These are phyloP conservation scores for Cynara cardunculus DNA, from an alignment of 129 eudicot species.

Conservation along the genomic window DNA sequence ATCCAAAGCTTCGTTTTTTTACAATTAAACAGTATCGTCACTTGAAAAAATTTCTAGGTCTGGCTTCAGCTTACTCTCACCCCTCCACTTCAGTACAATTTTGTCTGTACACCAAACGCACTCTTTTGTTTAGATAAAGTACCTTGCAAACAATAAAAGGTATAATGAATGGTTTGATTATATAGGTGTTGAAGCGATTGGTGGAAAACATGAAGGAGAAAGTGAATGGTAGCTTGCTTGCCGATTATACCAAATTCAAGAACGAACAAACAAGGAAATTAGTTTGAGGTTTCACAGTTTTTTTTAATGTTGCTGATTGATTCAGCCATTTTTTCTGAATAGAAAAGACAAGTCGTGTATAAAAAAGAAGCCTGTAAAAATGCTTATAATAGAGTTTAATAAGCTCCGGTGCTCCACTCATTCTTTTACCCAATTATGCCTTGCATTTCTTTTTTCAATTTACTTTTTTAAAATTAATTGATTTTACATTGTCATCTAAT, in stretches of 20 bases:
- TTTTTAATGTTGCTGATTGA: not conserved
- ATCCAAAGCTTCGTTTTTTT: not conserved
- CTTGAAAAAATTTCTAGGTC: no score
- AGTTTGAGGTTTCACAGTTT: slow-evolving; percentile 26
- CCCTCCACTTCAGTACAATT: no score
- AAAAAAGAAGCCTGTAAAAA: slow-evolving; percentile 6
- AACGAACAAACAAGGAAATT: slow-evolving; percentile 40
- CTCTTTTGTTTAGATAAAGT: not conserved
- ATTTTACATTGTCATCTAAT: not conserved
- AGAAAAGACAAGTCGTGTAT: slow-evolving; percentile 4
- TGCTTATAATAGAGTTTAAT: not conserved
- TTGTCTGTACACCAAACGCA: no score
- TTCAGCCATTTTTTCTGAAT: slow-evolving; percentile 12
- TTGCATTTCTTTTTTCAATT: no score
- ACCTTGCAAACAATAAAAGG: not conserved
- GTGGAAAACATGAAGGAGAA: slow-evolving; percentile 87
- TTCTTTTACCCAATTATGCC: no score
- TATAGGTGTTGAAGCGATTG: slow-evolving; percentile 62
- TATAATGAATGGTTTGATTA: not conserved
- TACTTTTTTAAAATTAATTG: no score
- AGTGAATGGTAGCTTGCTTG: slow-evolving; percentile 76
- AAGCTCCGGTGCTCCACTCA: not conserved
- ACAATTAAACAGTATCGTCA: no score
- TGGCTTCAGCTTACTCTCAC: not conserved
- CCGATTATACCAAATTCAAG: slow-evolving; percentile 67